Percentiles rank a stretch among this genome's conserved stretches.
Conservation (phyloP, 2,329 filamentous ascomycete species). For the Pestalotiopsis sp. region DNA sequence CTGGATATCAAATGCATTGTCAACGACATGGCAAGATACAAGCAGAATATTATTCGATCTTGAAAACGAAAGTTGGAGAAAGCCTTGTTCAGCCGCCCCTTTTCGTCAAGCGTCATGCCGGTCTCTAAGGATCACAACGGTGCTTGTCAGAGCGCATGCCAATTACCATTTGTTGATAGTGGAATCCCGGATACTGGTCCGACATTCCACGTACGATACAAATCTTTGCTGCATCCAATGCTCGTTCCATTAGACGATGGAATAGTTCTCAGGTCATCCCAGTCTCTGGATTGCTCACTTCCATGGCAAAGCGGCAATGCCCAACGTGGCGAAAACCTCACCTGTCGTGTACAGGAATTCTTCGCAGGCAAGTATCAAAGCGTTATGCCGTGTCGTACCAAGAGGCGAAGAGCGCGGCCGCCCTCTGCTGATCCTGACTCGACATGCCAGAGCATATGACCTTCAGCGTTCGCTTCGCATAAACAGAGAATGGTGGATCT, state of each 20-base stretch:
- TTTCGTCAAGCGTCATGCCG: not conserved
- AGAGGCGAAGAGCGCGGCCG: not conserved
- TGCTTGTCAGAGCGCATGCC: not conserved
- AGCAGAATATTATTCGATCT: not conserved
- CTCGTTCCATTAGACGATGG: not conserved
- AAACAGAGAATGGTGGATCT: not conserved
- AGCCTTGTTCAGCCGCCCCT: not conserved
- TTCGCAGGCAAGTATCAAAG: not conserved
- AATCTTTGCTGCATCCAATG: not conserved
- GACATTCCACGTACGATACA: not conserved
- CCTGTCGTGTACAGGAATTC: not conserved
- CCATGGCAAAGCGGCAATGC: not conserved
- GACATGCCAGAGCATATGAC: not conserved
- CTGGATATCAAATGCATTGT: not conserved
- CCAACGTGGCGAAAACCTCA: not conserved
- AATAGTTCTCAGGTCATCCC: not conserved
- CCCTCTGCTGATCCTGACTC: not conserved
- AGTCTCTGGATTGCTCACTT: not conserved
- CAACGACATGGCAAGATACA: not conserved
- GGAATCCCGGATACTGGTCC: not conserved
- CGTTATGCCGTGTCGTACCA: not conserved
- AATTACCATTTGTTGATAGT: not conserved
- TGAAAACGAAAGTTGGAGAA: not conserved
- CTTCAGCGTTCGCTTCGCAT: not conserved
- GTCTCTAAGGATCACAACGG: not conserved